Conservation (phyloP, 1,284 basidiomycete species). For the Pterulicium gracile region DNA sequence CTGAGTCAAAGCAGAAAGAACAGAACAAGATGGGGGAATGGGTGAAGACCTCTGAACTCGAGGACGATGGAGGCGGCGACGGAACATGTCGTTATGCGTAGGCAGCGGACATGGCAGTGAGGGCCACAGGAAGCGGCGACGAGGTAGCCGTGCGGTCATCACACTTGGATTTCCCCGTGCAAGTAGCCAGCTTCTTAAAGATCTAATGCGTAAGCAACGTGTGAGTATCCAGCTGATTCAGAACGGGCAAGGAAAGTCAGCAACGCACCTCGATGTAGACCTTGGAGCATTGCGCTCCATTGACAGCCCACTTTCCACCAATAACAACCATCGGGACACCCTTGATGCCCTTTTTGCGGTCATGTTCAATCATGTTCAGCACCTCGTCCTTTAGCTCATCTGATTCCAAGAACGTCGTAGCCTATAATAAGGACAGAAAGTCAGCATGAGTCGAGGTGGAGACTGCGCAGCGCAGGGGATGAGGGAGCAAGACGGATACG, state of each 20-base stretch:
- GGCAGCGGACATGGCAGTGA: neutral
- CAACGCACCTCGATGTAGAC: conserved; percentile 57
- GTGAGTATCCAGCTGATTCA: conserved; percentile 2
- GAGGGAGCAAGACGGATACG: conserved; percentile 12
- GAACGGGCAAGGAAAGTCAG: neutral
- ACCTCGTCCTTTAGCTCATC: conserved; percentile 62
- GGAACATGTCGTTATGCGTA: neutral
- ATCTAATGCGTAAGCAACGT: conserved; percentile 12
- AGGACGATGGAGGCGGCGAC: neutral
- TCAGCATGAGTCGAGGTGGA: neutral
- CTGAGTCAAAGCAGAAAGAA: neutral
- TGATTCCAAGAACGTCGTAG: conserved; percentile 50
- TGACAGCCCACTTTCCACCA: conserved; percentile 69
- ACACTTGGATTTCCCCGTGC: neutral
- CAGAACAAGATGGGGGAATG: neutral
- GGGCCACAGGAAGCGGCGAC: too few species aligned
- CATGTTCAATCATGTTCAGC: conserved; percentile 53
- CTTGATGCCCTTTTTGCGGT: conserved; percentile 59
- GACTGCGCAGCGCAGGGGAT: neutral
- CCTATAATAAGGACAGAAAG: conserved; percentile 22
- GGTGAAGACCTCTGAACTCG: neutral
- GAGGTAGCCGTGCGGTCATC: neutral
- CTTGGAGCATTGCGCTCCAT: conserved; percentile 62
- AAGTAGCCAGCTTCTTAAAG: conserved; percentile 22
- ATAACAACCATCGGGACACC: conserved; percentile 77